These are phyloP conservation scores for Aspergillus amoenus DNA, from an alignment of 2,329 filamentous ascomycete species.

Conservation along the genomic window DNA sequence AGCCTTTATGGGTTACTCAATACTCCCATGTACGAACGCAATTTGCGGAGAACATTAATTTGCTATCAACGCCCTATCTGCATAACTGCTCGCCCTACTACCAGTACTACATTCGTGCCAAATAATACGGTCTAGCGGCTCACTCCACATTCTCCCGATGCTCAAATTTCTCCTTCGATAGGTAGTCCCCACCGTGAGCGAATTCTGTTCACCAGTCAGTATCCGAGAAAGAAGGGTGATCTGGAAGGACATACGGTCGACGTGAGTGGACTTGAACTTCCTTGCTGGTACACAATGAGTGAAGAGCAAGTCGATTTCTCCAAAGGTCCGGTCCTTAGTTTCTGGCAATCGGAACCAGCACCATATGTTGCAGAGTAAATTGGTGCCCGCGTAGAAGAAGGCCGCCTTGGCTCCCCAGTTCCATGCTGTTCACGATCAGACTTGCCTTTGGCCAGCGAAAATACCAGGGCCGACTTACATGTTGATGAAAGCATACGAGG, in stretches of 20 bases:
- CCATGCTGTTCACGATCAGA: constrained; percentile 21
- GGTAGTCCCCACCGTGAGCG: not conserved
- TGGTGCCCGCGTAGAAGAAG: constrained; percentile 40
- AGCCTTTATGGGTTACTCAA: too few species aligned
- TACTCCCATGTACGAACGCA: fast-evolving
- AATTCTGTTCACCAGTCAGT: not conserved
- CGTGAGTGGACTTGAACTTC: constrained; percentile 31
- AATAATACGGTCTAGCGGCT: too few species aligned
- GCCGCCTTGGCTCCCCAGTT: constrained; percentile 40
- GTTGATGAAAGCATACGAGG: constrained; percentile 28
- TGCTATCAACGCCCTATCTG: too few species aligned
- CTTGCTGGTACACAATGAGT: constrained; percentile 38
- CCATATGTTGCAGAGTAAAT: constrained; percentile 27
- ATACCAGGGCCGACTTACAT: constrained; percentile 12
- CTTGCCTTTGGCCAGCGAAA: too few species aligned
- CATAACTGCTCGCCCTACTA: too few species aligned
- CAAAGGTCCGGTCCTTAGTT: constrained; percentile 37
- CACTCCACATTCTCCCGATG: not conserved
- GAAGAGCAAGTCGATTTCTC: constrained; percentile 45
- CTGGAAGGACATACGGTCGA: constrained; percentile 4
- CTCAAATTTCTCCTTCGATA: not conserved
- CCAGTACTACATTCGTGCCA: too few species aligned
- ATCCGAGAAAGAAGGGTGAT: not conserved
- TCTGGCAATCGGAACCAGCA: constrained; percentile 41
- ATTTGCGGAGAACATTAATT: too few species aligned